These are phyloP conservation scores for Boletus subluridellus DNA, from an alignment of 1,284 basidiomycete species.

Conservation along the genomic window DNA sequence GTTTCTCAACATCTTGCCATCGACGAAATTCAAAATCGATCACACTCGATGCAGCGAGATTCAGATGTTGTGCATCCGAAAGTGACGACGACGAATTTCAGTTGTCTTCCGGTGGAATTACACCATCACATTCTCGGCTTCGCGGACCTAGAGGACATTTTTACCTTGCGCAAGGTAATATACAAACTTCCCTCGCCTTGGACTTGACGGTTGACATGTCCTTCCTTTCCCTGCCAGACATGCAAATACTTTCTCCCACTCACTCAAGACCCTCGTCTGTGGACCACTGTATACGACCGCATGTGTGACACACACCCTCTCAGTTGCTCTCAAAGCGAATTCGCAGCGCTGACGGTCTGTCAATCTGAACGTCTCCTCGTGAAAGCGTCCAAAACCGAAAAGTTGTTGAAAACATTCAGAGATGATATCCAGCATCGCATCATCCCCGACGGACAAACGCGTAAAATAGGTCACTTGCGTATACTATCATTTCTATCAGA, in stretches of 20 bases:
- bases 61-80: not conserved
- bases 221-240: constrained; percentile 1
- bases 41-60: no score
- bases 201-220: no score
- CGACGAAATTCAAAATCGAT: constrained; percentile 7
- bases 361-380: constrained; percentile 12
- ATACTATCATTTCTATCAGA: constrained; percentile 13
- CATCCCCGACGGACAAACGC: not conserved
- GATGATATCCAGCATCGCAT: not conserved
- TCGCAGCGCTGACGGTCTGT: not conserved
- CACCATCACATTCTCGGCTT: no score
- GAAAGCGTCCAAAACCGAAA: constrained; percentile 9
- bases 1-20: not conserved
- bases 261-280: not conserved
- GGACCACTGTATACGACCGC: no score
- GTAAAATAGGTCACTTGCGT: not conserved
- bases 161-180: constrained; percentile 22
- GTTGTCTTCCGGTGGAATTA: not conserved
- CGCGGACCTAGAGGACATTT: not conserved
- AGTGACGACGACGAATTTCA: not conserved
- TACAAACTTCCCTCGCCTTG: not conserved
- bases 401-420: not conserved
- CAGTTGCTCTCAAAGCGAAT: constrained; percentile 3
- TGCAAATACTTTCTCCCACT: constrained; percentile 10
- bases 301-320: no score